Conservation (phyloP, 1,139 yeast genomes). For the Blastobotrys ciferrii region DNA sequence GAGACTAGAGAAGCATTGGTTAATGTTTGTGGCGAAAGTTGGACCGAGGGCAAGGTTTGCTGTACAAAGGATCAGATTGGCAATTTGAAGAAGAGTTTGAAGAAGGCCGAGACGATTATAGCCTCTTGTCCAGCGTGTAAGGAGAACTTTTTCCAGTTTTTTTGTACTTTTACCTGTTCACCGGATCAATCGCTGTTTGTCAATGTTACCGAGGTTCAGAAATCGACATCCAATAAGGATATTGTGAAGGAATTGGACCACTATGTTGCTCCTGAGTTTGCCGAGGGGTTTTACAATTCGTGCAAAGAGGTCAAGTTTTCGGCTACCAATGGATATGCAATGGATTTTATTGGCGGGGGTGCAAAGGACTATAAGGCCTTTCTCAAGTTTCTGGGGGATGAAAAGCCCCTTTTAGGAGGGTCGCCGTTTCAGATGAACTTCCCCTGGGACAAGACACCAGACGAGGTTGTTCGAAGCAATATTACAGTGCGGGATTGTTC, state of each 20-base stretch:
- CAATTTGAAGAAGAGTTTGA: slow-evolving; percentile 52
- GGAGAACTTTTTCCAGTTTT: slow-evolving; percentile 77
- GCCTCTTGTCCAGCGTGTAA: slow-evolving; percentile 95
- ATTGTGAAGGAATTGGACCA: slow-evolving; percentile 73
- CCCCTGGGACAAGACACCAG: slow-evolving; percentile 45
- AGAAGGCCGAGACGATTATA: slow-evolving; percentile 73
- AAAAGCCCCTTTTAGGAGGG: slow-evolving; percentile 89
- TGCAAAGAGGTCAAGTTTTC: slow-evolving; percentile 89
- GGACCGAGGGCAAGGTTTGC: slow-evolving; percentile 51
- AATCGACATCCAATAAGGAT: slow-evolving; percentile 53
- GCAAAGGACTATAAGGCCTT: slow-evolving; percentile 72
- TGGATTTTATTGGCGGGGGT: slow-evolving; percentile 97
- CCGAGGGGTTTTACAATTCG: slow-evolving; percentile 68
- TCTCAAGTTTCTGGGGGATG: slow-evolving; percentile 87
- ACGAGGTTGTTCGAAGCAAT: slow-evolving; percentile 31
- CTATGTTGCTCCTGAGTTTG: slow-evolving; percentile 58
- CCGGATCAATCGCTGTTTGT: slow-evolving; percentile 77
- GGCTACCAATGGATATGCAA: slow-evolving; percentile 93
- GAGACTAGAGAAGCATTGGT: slow-evolving; percentile 50
- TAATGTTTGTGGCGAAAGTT: slow-evolving; percentile 69
- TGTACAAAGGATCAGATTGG: slow-evolving; percentile 44
- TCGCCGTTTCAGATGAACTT: slow-evolving; percentile 93
- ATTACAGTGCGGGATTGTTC: slow-evolving; percentile 55
- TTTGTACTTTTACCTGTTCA: slow-evolving; percentile 89
- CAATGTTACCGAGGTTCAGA: slow-evolving; percentile 56